phyloP scores from a whole-genome alignment of 2,329 filamentous ascomycete species.

The Fusarium lateritium region DNA sequence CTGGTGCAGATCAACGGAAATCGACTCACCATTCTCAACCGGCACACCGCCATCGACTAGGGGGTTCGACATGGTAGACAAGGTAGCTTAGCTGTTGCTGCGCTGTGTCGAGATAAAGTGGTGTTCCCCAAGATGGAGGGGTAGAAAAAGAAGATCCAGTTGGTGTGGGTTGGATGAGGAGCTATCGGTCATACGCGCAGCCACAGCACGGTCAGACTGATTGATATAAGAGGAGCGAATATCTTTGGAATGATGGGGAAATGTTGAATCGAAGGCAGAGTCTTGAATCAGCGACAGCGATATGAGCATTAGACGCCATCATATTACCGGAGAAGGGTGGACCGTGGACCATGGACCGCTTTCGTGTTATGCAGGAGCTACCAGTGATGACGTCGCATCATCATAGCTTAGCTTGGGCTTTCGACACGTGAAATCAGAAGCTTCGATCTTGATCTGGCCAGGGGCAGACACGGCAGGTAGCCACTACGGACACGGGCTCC shows the following conservation, averaged over 20 bases:
- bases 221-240: constrained; percentile 3
- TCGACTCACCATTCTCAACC: constrained; percentile 40
- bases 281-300: constrained; percentile 32
- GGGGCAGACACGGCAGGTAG: constrained; percentile 1
- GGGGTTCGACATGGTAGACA: constrained; percentile 37
- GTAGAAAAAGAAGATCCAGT: not conserved
- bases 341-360: constrained; percentile 31
- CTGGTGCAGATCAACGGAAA: not conserved
- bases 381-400: constrained; percentile 38
- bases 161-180: constrained; percentile 24
- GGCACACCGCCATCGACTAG: constrained; percentile 19
- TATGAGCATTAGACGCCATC: constrained; percentile 38
- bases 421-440: constrained; percentile 50
- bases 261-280: constrained; percentile 13
- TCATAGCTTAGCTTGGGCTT: not conserved
- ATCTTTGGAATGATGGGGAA: constrained; percentile 8
- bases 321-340: constrained; percentile 36
- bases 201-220: constrained; percentile 31
- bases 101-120: constrained; percentile 10
- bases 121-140: constrained; percentile 20
- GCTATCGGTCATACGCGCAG: constrained; percentile 15
- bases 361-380: constrained; percentile 33
- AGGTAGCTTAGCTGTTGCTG: constrained; percentile 8
- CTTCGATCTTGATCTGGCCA: constrained; percentile 35
- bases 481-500: constrained; percentile 14